These are phyloP conservation scores for Salix suchowensis DNA, from an alignment of 345 rosid genomes.

Conservation along the genomic window DNA sequence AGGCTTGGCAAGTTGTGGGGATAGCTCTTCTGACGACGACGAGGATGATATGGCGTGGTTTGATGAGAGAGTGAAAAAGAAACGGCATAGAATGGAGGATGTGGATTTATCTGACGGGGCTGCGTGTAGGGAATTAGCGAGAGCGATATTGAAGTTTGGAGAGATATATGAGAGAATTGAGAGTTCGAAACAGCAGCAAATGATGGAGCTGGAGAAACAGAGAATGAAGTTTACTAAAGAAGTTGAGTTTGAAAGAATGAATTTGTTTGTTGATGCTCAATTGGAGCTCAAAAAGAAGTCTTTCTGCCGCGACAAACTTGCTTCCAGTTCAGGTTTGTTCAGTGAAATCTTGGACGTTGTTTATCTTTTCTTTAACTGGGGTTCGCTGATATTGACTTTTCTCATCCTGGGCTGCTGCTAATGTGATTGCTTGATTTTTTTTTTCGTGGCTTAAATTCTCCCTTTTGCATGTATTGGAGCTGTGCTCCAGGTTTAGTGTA, in stretches of 20 bases:
- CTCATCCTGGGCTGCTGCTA: not conserved
- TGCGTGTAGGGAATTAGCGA: slow-evolving; percentile 22
- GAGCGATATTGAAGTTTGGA: slow-evolving; percentile 23
- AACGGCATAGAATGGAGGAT: slow-evolving; percentile 21
- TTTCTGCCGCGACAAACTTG: not conserved
- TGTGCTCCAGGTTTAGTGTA: not conserved
- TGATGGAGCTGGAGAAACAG: slow-evolving; percentile 31
- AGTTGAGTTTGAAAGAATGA: slow-evolving; percentile 24
- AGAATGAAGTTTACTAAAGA: slow-evolving; percentile 29
- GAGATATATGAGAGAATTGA: slow-evolving; percentile 24
- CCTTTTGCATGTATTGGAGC: not conserved
- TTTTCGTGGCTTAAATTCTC: not conserved
- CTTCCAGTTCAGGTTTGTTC: slow-evolving; percentile 8
- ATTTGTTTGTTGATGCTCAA: slow-evolving; percentile 17
- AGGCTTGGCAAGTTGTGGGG: not conserved
- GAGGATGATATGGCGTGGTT: slow-evolving; percentile 8
- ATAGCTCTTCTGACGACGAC: not conserved
- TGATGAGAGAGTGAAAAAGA: slow-evolving; percentile 20
- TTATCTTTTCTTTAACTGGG: not conserved
- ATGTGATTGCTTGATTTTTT: not conserved
- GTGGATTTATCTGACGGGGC: slow-evolving; percentile 17
- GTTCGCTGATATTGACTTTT: not conserved
- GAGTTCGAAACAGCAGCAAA: slow-evolving; percentile 18
- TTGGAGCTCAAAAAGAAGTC: slow-evolving; percentile 8
- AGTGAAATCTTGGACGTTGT: not conserved